Evolutionary conservation across 805 yeast genomes (phyloP).

Genomic region (Lachancea mirantina): DNA sequence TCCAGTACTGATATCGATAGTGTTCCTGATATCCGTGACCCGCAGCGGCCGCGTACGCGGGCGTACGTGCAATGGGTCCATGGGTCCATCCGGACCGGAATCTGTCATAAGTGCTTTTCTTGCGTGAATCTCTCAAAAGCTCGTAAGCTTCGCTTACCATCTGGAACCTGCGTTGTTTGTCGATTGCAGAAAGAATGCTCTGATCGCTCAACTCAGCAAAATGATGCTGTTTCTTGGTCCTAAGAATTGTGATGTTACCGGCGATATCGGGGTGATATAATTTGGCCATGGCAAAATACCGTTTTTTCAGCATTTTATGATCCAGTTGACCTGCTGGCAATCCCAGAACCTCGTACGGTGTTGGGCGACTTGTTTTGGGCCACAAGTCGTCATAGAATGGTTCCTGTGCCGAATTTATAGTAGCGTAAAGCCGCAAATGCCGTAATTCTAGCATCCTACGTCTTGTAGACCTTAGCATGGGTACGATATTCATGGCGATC

Average conservation of each 20-base stretch:
- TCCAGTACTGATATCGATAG: conserved; percentile 42
- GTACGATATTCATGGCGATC: conserved; percentile 2
- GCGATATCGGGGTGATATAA: conserved; percentile 75
- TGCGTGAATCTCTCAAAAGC: conserved; percentile 40
- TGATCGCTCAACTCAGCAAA: conserved; percentile 2
- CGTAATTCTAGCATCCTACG: neutral
- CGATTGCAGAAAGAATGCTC: conserved; percentile 19
- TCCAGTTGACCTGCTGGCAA: conserved; percentile 33
- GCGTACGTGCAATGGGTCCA: conserved; percentile 24
- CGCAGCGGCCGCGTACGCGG: conserved; percentile 10
- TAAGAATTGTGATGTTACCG: conserved; percentile 22
- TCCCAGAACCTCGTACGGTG: conserved; percentile 67
- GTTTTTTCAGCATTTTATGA: conserved; percentile 36
- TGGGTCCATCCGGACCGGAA: conserved; percentile 40
- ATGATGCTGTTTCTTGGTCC: conserved; percentile 1
- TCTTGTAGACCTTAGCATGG: neutral
- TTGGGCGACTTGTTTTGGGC: conserved; percentile 53
- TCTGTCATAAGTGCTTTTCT: conserved; percentile 41
- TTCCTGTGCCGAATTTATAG: neutral
- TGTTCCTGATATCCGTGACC: conserved; percentile 28
- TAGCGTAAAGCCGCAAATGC: conserved; percentile 1
- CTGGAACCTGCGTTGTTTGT: conserved; percentile 42
- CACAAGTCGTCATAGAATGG: conserved; percentile 32
- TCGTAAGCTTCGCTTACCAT: conserved; percentile 51
- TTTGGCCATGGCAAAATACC: conserved; percentile 58